These are phyloP conservation scores for Corymbia maculata DNA, from an alignment of 345 rosid genomes.

Conservation along the genomic window DNA sequence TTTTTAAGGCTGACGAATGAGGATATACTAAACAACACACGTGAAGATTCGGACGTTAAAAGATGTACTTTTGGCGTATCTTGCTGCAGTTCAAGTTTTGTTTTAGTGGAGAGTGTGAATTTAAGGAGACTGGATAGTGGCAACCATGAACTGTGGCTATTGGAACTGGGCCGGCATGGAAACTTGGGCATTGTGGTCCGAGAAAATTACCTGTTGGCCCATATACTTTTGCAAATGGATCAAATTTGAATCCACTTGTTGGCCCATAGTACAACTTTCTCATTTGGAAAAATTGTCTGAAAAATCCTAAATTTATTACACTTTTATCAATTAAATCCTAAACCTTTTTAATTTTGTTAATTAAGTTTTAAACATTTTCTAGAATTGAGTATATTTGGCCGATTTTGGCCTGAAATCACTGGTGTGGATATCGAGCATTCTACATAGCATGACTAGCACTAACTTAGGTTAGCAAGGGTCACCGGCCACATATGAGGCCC, in stretches of 20 bases:
- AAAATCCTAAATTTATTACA: no score
- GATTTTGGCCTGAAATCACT: fast-evolving
- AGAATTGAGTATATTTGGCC: no score
- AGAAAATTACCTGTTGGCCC: neutral
- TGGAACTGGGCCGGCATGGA: neutral
- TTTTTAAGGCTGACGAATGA: neutral
- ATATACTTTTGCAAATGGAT: neutral
- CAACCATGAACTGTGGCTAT: neutral
- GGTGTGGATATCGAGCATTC: neutral
- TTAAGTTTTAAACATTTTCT: no score
- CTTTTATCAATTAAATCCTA: no score
- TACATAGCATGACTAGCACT: no score
- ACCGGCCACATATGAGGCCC: fast-evolving
- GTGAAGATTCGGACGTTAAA: neutral
- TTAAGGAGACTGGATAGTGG: neutral
- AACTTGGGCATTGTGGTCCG: neutral
- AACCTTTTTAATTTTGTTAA: no score
- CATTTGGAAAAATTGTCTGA: neutral
- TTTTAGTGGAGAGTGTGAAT: neutral
- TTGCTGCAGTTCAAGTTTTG: neutral
- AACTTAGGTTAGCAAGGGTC: neutral
- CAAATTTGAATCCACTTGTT: neutral
- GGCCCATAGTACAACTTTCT: neutral
- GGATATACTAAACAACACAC: neutral
- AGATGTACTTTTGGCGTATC: neutral